A percentile compares a stretch with the other conserved stretches of the same genome.
Evolutionary conservation across 164 flowering plant species (phyloP).

Genomic region (Aristolochia californica): DNA sequence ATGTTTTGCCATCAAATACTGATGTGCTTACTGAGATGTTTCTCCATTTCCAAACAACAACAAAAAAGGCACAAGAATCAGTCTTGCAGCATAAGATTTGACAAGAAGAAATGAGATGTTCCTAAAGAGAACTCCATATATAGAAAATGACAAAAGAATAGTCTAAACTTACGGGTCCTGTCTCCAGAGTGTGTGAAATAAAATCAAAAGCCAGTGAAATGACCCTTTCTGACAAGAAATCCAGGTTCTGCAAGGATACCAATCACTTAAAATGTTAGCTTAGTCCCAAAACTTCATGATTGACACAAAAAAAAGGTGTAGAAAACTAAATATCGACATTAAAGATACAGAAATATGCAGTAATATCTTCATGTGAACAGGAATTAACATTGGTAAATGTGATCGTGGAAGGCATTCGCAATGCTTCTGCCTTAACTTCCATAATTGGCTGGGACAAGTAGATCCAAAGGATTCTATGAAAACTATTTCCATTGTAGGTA

Average conservation of each 20-base stretch:
- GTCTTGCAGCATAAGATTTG: no score
- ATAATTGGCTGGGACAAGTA: no score
- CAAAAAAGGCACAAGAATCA: background rate
- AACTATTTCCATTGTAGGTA: no score
- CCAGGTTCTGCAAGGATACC: slow-evolving; percentile 42
- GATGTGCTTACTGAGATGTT: background rate
- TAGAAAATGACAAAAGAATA: background rate
- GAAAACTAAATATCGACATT: background rate
- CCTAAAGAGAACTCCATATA: background rate
- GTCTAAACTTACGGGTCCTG: slow-evolving; percentile 70
- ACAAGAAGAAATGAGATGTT: background rate
- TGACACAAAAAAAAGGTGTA: background rate
- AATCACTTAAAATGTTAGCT: background rate
- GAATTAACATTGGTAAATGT: background rate
- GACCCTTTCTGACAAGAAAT: slow-evolving; percentile 51
- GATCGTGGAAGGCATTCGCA: background rate
- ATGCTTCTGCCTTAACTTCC: no score
- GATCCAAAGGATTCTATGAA: no score
- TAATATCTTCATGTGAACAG: background rate
- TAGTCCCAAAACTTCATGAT: background rate
- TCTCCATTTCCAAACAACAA: background rate
- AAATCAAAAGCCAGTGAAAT: slow-evolving; percentile 66
- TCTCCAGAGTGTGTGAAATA: slow-evolving; percentile 59
- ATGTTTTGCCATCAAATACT: background rate
- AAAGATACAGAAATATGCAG: background rate